Percentiles rank a stretch among this genome's conserved stretches.
These are phyloP conservation scores for Aeschynomene evenia DNA, from an alignment of 306 rosid species.

Conservation along the genomic window DNA sequence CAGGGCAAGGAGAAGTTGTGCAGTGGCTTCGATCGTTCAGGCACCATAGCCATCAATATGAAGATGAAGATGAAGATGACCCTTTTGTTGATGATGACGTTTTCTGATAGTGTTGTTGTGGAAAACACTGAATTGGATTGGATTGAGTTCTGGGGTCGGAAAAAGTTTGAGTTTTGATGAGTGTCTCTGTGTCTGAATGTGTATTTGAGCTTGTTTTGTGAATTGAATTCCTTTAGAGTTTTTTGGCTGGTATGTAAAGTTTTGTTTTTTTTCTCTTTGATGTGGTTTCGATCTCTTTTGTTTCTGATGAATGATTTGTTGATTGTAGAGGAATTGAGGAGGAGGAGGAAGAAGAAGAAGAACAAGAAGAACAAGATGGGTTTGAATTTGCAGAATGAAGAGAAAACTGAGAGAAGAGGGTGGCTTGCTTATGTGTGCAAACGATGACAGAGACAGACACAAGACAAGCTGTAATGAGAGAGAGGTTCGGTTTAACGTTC, in stretches of 20 bases:
- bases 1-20: slow-evolving; percentile 65
- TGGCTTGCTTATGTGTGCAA: not conserved
- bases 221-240: not conserved
- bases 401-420: too few species aligned
- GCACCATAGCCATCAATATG: slow-evolving; percentile 34
- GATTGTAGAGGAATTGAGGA: not conserved
- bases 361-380: not conserved
- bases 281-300: not conserved
- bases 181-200: not conserved
- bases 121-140: not conserved
- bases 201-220: not conserved
- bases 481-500: not conserved
- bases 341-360: not conserved
- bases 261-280: not conserved
- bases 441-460: not conserved
- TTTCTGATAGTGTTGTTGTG: not conserved
- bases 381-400: not conserved
- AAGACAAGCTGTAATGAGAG: not conserved
- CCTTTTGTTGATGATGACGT: not conserved
- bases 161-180: not conserved
- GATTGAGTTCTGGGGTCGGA: not conserved
- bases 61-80: not conserved
- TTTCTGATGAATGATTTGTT: not conserved
- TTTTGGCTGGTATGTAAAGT: not conserved
- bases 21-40: slow-evolving; percentile 56